These are phyloP conservation scores for Auriscalpium orientale DNA, from an alignment of 768 basidiomycete species.

Conservation along the genomic window DNA sequence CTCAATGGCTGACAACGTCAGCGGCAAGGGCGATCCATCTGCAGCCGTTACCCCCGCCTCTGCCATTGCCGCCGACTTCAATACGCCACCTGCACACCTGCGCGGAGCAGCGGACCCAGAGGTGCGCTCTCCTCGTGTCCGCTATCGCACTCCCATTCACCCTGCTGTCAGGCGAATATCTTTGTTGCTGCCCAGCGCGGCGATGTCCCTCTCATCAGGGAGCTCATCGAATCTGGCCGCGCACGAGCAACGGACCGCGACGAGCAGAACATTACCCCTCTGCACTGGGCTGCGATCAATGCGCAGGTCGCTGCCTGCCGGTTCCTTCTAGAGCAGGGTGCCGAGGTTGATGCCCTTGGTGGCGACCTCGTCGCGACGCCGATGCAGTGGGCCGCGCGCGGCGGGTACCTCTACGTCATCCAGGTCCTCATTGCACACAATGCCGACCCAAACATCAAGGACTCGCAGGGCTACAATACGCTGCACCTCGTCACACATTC, in stretches of 20 bases:
- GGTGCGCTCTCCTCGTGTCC: background rate
- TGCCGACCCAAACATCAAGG: slow-evolving; percentile 86
- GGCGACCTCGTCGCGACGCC: slow-evolving; percentile 94
- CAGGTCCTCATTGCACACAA: slow-evolving; percentile 85
- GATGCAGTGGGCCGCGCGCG: slow-evolving; percentile 96
- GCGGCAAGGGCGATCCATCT: slow-evolving; percentile 43
- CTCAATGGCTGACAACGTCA: slow-evolving; percentile 25
- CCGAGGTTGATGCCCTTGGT: slow-evolving; percentile 89
- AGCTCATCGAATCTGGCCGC: slow-evolving; percentile 63
- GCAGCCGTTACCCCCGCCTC: slow-evolving; percentile 31
- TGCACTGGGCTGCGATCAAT: slow-evolving; percentile 99
- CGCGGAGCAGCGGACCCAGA: background rate
- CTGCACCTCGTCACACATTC: slow-evolving; percentile 95
- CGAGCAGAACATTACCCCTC: slow-evolving; percentile 85
- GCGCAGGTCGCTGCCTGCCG: slow-evolving; percentile 87
- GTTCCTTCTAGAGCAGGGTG: slow-evolving; percentile 84
- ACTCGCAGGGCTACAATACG: slow-evolving; percentile 94
- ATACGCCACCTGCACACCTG: slow-evolving; percentile 14
- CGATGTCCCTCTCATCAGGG: slow-evolving; percentile 55
- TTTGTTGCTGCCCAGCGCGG: slow-evolving; percentile 87
- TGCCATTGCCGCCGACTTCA: slow-evolving; percentile 38
- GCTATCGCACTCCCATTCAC: background rate
- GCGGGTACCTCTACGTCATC: slow-evolving; percentile 93
- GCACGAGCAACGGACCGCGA: slow-evolving; percentile 75
- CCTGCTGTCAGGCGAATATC: slow-evolving; percentile 43